phyloP scores from a whole-genome alignment of 768 basidiomycete species.

The Russula lepida region DNA sequence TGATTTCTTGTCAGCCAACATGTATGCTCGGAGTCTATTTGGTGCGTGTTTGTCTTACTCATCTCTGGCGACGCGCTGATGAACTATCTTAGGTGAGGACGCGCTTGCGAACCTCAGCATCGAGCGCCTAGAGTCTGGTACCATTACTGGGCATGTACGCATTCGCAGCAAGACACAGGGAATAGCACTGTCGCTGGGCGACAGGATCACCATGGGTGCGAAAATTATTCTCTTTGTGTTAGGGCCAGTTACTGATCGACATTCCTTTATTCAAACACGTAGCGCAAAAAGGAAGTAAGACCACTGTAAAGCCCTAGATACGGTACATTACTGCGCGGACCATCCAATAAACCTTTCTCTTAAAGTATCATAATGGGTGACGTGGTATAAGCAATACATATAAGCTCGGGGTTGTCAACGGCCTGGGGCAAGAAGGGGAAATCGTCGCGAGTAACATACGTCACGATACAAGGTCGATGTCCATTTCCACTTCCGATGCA shows the following conservation, averaged over 20 bases:
- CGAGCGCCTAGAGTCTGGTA: slow-evolving; percentile 74
- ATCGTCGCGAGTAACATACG: background rate
- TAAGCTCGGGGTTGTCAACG: background rate
- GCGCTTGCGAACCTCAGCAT: slow-evolving; percentile 92
- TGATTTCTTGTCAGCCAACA: slow-evolving; percentile 92
- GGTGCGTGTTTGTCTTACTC: slow-evolving; percentile 43
- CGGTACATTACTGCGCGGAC: slow-evolving; percentile 11
- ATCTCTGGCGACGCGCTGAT: background rate
- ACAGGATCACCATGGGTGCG: slow-evolving; percentile 65
- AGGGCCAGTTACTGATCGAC: background rate
- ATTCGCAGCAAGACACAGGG: slow-evolving; percentile 98
- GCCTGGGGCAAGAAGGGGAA: too few species aligned
- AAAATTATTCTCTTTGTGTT: background rate
- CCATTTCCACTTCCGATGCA: slow-evolving; percentile 15
- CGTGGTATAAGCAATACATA: background rate
- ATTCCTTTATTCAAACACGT: background rate
- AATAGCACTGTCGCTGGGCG: slow-evolving; percentile 90
- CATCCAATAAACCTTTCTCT: slow-evolving; percentile 8
- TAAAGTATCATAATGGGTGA: slow-evolving; percentile 4
- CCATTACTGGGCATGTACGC: slow-evolving; percentile 86
- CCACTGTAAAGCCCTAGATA: slow-evolving; percentile 14
- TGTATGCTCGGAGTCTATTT: slow-evolving; percentile 92
- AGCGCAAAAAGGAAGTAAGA: slow-evolving; percentile 20
- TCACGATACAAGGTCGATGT: slow-evolving; percentile 18
- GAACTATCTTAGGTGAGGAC: slow-evolving; percentile 66